phyloP scores from a whole-genome alignment of 371 early-diverging fungal species.

The Mucor mucedo region DNA sequence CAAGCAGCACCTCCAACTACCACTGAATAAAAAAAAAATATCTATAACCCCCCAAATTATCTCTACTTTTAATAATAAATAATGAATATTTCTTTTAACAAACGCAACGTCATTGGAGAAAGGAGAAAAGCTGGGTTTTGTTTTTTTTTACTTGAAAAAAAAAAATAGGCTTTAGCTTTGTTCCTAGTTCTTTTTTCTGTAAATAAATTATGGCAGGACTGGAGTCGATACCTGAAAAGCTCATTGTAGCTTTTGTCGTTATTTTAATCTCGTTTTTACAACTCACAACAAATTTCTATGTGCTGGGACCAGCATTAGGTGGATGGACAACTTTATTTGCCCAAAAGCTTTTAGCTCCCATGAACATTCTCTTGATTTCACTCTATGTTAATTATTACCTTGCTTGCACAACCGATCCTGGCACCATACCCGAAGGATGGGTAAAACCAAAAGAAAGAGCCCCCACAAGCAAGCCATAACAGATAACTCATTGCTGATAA shows the following conservation, averaged over 20 bases:
- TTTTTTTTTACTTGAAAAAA: no score
- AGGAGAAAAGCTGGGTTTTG: no score
- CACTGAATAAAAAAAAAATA: background rate
- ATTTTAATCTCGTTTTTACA: conserved; percentile 25
- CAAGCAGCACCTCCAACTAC: conserved; percentile 16
- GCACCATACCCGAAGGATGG: conserved; percentile 72
- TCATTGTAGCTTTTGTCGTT: conserved; percentile 23
- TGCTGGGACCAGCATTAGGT: conserved; percentile 31
- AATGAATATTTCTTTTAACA: no score
- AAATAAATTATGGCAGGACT: conserved; percentile 7
- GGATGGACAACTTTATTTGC: conserved; percentile 25
- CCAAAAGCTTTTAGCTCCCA: conserved; percentile 52
- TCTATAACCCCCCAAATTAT: no score
- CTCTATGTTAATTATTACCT: conserved; percentile 80
- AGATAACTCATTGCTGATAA: no score
- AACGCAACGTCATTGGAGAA: no score
- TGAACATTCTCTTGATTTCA: conserved; percentile 63
- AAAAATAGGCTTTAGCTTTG: no score
- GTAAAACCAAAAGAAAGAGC: conserved; percentile 31
- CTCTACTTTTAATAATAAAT: no score
- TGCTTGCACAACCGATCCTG: conserved; percentile 76
- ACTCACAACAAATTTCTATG: conserved; percentile 22
- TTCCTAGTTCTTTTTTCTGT: no score
- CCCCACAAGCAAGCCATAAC: background rate
- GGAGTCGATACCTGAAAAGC: conserved; percentile 24